A percentile compares a stretch with the other conserved stretches of the same genome.
Evolutionary conservation across 2,329 filamentous ascomycete species (phyloP).

Genomic region (Ophiocordyceps camponoti-leonardi): DNA sequence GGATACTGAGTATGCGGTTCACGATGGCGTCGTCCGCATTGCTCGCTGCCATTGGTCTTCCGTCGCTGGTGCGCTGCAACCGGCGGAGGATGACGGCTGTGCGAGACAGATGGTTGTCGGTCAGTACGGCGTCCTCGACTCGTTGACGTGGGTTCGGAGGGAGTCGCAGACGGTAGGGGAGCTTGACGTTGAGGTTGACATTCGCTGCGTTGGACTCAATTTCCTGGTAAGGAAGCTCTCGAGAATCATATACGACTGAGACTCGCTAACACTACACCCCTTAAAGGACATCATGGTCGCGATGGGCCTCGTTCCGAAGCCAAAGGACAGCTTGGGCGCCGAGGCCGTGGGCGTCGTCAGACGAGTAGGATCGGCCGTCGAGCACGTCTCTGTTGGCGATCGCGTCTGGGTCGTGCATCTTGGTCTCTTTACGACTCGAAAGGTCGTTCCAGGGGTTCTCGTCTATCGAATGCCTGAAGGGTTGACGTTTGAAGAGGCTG

Average conservation of each 20-base stretch:
- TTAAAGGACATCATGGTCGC: conserved; percentile 5
- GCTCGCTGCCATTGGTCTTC: not conserved
- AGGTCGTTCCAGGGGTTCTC: conserved; percentile 4
- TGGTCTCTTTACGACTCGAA: conserved; percentile 9
- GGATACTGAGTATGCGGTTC: not conserved
- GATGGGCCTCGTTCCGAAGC: conserved; percentile 1
- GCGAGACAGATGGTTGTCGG: not conserved
- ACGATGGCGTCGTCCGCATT: not conserved
- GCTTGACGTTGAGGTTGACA: not conserved
- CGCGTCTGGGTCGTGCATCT: conserved; percentile 11
- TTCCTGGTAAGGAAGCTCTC: not conserved
- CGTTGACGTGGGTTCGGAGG: not conserved
- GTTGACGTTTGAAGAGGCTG: conserved; percentile 16
- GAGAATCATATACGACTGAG: not conserved
- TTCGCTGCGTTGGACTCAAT: not conserved
- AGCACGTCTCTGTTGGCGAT: conserved; percentile 13
- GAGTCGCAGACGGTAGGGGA: not conserved
- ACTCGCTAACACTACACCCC: not conserved
- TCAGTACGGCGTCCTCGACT: not conserved
- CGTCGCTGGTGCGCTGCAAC: not conserved
- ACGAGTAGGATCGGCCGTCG: conserved; percentile 3
- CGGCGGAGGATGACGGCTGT: not conserved
- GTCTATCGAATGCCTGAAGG: conserved; percentile 14
- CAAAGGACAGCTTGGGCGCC: conserved; percentile 5
- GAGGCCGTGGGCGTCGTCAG: conserved; percentile 12